phyloP scores from a whole-genome alignment of 2,329 filamentous ascomycete species.

The Aspergillus ruber region DNA sequence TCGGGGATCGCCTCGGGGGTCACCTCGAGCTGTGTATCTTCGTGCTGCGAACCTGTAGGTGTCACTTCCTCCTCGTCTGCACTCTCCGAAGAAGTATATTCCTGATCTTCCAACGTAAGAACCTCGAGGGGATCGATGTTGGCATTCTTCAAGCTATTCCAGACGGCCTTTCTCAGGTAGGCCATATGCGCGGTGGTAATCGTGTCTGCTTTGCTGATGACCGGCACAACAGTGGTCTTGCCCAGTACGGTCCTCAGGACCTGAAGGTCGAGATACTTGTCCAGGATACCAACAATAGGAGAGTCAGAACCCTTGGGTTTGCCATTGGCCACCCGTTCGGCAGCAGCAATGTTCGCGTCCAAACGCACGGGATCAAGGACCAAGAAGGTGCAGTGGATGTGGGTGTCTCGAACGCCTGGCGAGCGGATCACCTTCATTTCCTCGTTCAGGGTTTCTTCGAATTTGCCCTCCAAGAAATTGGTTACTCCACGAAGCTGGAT shows the following conservation, averaged over 20 bases:
- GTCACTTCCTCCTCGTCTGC: constrained; percentile 41
- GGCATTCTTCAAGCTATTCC: constrained; percentile 76
- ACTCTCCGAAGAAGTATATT: constrained; percentile 46
- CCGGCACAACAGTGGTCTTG: constrained; percentile 90
- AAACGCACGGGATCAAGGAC: constrained; percentile 82
- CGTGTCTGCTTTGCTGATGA: constrained; percentile 95
- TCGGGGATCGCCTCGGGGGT: constrained; percentile 11
- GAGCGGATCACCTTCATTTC: constrained; percentile 96
- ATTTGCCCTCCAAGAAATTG: constrained; percentile 92
- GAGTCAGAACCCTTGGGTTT: constrained; percentile 41
- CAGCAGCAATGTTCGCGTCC: constrained; percentile 70
- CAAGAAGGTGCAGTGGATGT: constrained; percentile 93
- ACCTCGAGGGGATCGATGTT: constrained; percentile 84
- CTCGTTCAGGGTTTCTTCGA: constrained; percentile 94
- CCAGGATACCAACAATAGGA: constrained; percentile 59
- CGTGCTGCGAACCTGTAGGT: constrained; percentile 10
- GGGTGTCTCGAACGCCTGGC: constrained; percentile 87
- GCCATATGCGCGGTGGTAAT: constrained; percentile 94
- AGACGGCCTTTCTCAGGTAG: constrained; percentile 83
- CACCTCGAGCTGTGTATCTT: constrained; percentile 4
- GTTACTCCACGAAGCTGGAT: constrained; percentile 88
- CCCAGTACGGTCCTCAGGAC: constrained; percentile 80
- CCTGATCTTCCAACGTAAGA: constrained; percentile 71
- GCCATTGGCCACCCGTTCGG: constrained; percentile 52
- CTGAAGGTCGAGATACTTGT: constrained; percentile 85